These are phyloP conservation scores for Talaromyces nanjingensis DNA, from an alignment of 495 filamentous ascomycete species.

Conservation along the genomic window DNA sequence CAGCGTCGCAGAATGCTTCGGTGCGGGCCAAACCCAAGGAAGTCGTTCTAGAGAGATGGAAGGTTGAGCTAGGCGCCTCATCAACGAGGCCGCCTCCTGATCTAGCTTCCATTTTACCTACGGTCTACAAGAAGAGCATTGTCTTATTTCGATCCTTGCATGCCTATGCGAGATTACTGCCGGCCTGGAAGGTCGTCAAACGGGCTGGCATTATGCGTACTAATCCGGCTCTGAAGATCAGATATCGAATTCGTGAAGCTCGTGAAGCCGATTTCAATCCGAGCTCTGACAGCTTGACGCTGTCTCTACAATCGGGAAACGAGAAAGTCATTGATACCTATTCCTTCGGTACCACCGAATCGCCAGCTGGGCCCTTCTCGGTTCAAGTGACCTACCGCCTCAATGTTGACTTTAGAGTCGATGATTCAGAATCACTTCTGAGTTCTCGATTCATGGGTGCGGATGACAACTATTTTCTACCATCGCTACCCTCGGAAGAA, in stretches of 20 bases:
- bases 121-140: conserved; percentile 92
- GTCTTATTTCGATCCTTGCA: conserved; percentile 93
- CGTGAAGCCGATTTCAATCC: conserved; percentile 18
- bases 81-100: conserved; percentile 49
- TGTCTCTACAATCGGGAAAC: conserved; percentile 62
- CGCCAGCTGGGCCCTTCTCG: conserved; percentile 76
- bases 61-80: conserved; percentile 63
- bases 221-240: conserved; percentile 58
- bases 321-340: conserved; percentile 67
- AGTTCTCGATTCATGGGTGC: conserved; percentile 95
- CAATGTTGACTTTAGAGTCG: conserved; percentile 83
- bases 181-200: conserved; percentile 81
- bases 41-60: conserved; percentile 88
- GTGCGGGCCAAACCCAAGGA: conserved; percentile 42
- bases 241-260: conserved; percentile 65
- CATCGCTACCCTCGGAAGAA: conserved; percentile 52
- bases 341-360: conserved; percentile 71
- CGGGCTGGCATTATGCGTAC: conserved; percentile 58
- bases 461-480: conserved; percentile 80
- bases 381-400: conserved; percentile 76
- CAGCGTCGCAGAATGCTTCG: conserved; percentile 43
- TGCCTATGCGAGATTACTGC: conserved; percentile 71
- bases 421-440: conserved; percentile 81
- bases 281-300: conserved; percentile 57
- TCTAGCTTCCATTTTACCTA: conserved; percentile 65